Percentiles rank a stretch among this genome's conserved stretches.
Evolutionary conservation across 2,329 filamentous ascomycete species (phyloP).

Genomic region (Fonsecaea erecta): DNA sequence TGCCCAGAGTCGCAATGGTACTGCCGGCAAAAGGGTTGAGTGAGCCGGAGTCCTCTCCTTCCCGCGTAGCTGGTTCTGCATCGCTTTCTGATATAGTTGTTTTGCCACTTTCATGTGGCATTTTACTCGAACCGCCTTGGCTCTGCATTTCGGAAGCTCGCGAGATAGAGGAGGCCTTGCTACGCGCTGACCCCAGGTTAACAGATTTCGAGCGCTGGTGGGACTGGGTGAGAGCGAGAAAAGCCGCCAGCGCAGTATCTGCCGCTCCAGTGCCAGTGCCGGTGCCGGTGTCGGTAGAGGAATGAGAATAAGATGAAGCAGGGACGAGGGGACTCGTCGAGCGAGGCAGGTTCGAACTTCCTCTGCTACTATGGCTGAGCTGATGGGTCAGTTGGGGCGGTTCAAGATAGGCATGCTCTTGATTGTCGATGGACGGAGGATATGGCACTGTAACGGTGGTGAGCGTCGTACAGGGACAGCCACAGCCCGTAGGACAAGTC

Average conservation of each 20-base stretch:
- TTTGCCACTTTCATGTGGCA: not conserved
- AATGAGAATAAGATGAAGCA: slow-evolving; percentile 2
- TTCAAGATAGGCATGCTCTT: slow-evolving; percentile 5
- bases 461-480: slow-evolving; percentile 52
- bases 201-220: slow-evolving; percentile 30
- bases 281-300: not conserved
- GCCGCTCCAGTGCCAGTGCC: slow-evolving; percentile 1
- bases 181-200: slow-evolving; percentile 12
- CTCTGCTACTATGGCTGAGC: slow-evolving; percentile 14
- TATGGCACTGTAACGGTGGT: slow-evolving; percentile 42
- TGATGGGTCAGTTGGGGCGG: slow-evolving; percentile 12
- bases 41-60: slow-evolving; percentile 25
- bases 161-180: slow-evolving; percentile 14
- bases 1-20: slow-evolving; percentile 45
- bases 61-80: not conserved
- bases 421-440: slow-evolving; percentile 31
- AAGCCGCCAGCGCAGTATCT: slow-evolving; percentile 30
- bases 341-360: slow-evolving; percentile 13
- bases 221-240: slow-evolving; percentile 32
- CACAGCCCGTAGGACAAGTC: slow-evolving; percentile 54
- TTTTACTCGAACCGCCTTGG: not conserved
- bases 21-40: slow-evolving; percentile 33
- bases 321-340: slow-evolving; percentile 22
- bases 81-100: slow-evolving; percentile 1
- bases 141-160: not conserved